phyloP scores from a whole-genome alignment of 441 rosid genomes.

The Arabidopsis hybrid region DNA sequence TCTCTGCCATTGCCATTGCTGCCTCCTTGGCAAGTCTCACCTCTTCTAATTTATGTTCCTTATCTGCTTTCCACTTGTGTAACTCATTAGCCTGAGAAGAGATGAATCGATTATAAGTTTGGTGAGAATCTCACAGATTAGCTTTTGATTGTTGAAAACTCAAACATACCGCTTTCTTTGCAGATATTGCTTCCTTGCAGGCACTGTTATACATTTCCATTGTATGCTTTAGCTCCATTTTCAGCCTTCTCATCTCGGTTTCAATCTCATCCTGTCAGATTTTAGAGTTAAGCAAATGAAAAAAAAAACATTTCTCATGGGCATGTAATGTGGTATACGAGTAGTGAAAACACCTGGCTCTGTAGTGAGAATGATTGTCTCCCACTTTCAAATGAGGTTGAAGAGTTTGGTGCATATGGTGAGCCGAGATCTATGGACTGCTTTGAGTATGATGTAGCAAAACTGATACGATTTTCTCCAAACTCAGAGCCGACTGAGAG shows the following conservation, averaged over 20 bases:
- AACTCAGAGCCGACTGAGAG: constrained; percentile 54
- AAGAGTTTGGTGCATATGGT: constrained; percentile 51
- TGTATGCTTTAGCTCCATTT: constrained; percentile 78
- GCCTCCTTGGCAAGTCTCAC: constrained; percentile 67
- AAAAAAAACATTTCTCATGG: neutral
- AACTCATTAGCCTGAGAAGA: constrained; percentile 62
- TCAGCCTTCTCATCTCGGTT: constrained; percentile 83
- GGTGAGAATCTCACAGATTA: neutral
- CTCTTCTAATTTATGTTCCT: constrained; percentile 59
- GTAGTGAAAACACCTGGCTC: constrained; percentile 43
- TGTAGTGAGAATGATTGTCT: constrained; percentile 53
- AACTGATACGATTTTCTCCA: constrained; percentile 52
- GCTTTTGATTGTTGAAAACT: neutral
- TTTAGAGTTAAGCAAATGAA: constrained; percentile 16
- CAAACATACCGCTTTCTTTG: constrained; percentile 58
- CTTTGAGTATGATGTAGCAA: constrained; percentile 48
- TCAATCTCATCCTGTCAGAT: constrained; percentile 71
- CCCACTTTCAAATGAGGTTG: constrained; percentile 53
- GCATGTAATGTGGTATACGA: neutral
- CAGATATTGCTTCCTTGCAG: constrained; percentile 81
- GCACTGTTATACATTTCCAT: constrained; percentile 87
- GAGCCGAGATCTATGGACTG: constrained; percentile 56
- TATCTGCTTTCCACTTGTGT: constrained; percentile 69
- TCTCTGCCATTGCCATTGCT: constrained; percentile 68
- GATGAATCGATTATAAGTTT: neutral